Percentiles rank a stretch among this genome's conserved stretches.
Evolutionary conservation across 2,329 filamentous ascomycete genomes (phyloP).

Genomic region (Aspergillus bombycis): DNA sequence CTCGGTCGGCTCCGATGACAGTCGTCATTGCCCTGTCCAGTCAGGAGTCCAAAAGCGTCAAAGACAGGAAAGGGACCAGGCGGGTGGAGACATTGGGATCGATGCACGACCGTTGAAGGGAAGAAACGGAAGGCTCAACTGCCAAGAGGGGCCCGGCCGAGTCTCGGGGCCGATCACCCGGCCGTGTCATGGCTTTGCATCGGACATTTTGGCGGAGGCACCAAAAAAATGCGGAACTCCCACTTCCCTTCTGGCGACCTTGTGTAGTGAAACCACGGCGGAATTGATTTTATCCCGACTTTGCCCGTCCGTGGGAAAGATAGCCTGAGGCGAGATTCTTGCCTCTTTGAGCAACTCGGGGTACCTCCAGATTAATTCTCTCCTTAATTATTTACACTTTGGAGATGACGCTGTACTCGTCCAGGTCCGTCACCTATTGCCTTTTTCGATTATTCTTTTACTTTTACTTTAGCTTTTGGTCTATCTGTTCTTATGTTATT

Average conservation of each 20-base stretch:
- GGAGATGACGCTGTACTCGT: not conserved
- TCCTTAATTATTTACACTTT: not conserved
- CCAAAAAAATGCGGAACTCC: not conserved
- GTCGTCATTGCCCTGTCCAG: slow-evolving; percentile 8
- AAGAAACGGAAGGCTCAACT: slow-evolving; percentile 1
- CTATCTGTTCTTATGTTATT: not conserved
- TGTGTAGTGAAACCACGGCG: slow-evolving; percentile 3
- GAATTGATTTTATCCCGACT: slow-evolving; percentile 19
- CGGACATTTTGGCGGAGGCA: not conserved
- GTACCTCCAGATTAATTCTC: not conserved
- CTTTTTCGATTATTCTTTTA: not conserved
- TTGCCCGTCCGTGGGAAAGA: not conserved
- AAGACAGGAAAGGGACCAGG: slow-evolving; percentile 5
- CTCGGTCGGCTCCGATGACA: slow-evolving; percentile 27
- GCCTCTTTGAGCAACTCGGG: not conserved
- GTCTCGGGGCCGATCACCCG: slow-evolving; percentile 19
- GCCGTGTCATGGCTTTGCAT: slow-evolving; percentile 5
- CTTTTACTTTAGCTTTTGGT: not conserved
- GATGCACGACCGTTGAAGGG: slow-evolving; percentile 20
- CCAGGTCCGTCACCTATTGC: not conserved
- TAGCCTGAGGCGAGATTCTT: not conserved
- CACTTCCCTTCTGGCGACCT: not conserved
- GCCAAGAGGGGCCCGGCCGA: slow-evolving; percentile 18
- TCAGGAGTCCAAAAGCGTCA: not conserved
- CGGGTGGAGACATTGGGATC: slow-evolving; percentile 8